Base-by-base conservation (phyloP, 2,329 filamentous ascomycete species). In the Phialocephala subalpina region DNA sequence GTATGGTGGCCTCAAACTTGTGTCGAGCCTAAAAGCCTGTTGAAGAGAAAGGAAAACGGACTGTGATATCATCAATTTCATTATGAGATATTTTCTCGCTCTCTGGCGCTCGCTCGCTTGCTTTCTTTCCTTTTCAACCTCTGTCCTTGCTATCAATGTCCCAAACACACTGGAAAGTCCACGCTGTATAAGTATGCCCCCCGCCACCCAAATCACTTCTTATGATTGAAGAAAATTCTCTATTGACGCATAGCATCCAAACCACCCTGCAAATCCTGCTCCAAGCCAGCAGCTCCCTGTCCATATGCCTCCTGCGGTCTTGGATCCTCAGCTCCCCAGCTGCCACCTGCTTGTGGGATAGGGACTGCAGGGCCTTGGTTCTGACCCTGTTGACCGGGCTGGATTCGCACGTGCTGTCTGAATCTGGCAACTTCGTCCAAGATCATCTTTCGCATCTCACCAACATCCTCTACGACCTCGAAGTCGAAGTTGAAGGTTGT, bases 401-500 rank as follows among this genome's bases (percentile, higher is more conserved):
- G 76, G 29, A 77, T 72, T 45, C 76, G 67, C n/a, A 77, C 76
- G 56, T 75, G 75, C 65, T 86, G 83, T 69, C 96, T 89, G 88
- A 99, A 99, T 71, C 89, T 86, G 76, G 89, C 85, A 58, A 99
- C 96, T 80, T 99, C 96, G n/a, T 95, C 91, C 66, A 97, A 84
- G 71, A 99, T 99, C 93, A 97, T 97, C 80, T 90, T 90, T 78
- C 96, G 92, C 94, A 99, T 98, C 73, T 97, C 92, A 25, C 85
- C 86, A 22, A 99, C 94, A 53, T 98, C 96, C 61, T 99, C 95
- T 45, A 97, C 89, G n/a, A 97, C 90, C 79, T 99, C 96, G 76
- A 99, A 99, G 78, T 95, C 92, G 83, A 99, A 99, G 84, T 99
- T 94, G 81, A 99, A 99, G 20, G 93, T 94, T 18, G 91, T 92